Base-by-base conservation (phyloP, 345 rosid species). In the Lepidium sativum region DNA sequence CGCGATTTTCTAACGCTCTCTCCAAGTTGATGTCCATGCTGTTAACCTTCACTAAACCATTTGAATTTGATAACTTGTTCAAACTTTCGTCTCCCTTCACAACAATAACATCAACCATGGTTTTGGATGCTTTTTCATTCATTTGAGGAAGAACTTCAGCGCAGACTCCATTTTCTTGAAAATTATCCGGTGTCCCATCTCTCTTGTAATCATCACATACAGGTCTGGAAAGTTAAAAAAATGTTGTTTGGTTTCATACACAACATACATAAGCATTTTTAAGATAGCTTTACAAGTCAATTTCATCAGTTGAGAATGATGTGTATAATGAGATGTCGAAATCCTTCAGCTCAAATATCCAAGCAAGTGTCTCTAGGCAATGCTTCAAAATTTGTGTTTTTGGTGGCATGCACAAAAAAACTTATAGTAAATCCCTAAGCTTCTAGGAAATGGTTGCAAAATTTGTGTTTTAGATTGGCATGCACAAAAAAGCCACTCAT, bases 1-100 rank as follows among this genome's bases (percentile, higher is more conserved):
- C 95, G 63, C 85, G 99, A 33, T 76, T 80, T 45, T 83, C 75
- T 44, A 94, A 79, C 55, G 97, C 96, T 76, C 74, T 81, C 75
- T 89, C 92, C 87, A 94, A 82, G 65, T 81, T 82, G 68, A 75
- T 71, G 34, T 79, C 86, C 50, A 68, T 79, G 63, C 70, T 64
- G 65, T 65, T 60, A 8, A 35, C 72, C 72, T 75, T 59, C 63
- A 70, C 68, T 64, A 63, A 59, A 70, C 74, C 53, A 61, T 59
- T 74, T 16, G 81, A 78, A 57, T 42, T 55, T 49, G 71, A 54
- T 63, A 32, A 31, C 41, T 75, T 59, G 51, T 55, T 20, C 62
- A 52, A 45, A 11, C 29, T 54, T 43, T 77, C 60, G 21, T 67
- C 79, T 72, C 61, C 71, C 66, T 20, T 69, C 13, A 12, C 16